phyloP scores from a whole-genome alignment of 805 yeast species.

The Nakazawaea wickerhamii region DNA sequence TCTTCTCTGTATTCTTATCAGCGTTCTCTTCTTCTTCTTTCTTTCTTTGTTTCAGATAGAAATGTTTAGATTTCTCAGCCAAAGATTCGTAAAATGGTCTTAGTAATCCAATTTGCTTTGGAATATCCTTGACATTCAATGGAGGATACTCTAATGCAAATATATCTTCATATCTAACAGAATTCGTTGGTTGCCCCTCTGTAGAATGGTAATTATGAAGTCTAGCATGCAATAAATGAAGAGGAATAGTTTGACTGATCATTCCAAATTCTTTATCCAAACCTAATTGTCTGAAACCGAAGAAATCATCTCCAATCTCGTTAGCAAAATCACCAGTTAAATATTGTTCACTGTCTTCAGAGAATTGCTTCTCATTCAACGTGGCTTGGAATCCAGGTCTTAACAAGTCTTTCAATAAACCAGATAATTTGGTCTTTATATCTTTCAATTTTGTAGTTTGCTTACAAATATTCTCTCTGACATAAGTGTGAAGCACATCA shows the following conservation, averaged over 20 bases:
- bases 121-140: slow-evolving; percentile 46
- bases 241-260: slow-evolving; percentile 79
- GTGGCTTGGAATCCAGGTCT: slow-evolving; percentile 75
- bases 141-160: slow-evolving; percentile 48
- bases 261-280: slow-evolving; percentile 87
- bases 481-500: slow-evolving; percentile 66
- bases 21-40: slow-evolving; percentile 25
- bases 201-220: slow-evolving; percentile 52
- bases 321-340: slow-evolving; percentile 91
- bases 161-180: slow-evolving; percentile 60
- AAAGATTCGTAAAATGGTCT: slow-evolving; percentile 46
- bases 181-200: slow-evolving; percentile 38
- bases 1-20: slow-evolving; percentile 18
- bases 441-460: slow-evolving; percentile 68
- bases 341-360: slow-evolving; percentile 90
- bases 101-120: slow-evolving; percentile 51
- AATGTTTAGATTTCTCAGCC: slow-evolving; percentile 34
- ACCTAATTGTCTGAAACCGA: slow-evolving; percentile 93
- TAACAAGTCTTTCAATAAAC: slow-evolving; percentile 70
- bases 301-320: slow-evolving; percentile 95
- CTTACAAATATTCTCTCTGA: slow-evolving; percentile 64
- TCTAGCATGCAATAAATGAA: slow-evolving; percentile 78
- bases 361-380: slow-evolving; percentile 67
- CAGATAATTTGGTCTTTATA: slow-evolving; percentile 58
- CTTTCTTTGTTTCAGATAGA: slow-evolving; percentile 38